Conservation (phyloP, 2,329 filamentous ascomycete species). For the Hypoxylon sp. region DNA sequence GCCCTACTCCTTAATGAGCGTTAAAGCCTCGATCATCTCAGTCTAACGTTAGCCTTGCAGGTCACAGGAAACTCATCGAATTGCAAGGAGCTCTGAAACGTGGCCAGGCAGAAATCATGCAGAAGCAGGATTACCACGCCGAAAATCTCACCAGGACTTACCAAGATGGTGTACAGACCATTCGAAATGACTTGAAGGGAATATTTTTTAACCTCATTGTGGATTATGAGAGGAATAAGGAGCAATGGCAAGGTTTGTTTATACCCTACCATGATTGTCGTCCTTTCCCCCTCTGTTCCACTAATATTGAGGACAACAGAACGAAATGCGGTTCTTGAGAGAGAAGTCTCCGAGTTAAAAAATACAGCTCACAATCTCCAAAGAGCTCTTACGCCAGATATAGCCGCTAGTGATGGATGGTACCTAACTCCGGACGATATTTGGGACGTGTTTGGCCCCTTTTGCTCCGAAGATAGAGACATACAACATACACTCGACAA, state of each 20-base stretch:
- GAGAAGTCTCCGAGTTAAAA: background rate
- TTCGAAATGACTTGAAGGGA: too few species aligned
- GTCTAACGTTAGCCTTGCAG: background rate
- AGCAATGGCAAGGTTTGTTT: constrained; percentile 6
- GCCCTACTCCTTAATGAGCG: too few species aligned
- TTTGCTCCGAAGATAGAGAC: constrained; percentile 2
- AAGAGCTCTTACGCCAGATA: constrained; percentile 6
- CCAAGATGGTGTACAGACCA: background rate
- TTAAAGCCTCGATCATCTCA: too few species aligned
- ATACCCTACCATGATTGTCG: background rate
- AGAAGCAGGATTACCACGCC: background rate
- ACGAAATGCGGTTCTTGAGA: background rate
- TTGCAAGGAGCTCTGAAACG: background rate
- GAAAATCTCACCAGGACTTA: constrained; percentile 3
- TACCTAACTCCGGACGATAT: constrained; percentile 5
- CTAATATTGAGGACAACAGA: background rate
- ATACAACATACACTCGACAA: background rate
- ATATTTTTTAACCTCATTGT: background rate
- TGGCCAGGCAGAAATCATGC: constrained; percentile 2
- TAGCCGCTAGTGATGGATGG: too few species aligned
- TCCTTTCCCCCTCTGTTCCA: background rate
- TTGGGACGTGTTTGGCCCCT: background rate
- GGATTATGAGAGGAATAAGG: constrained; percentile 5
- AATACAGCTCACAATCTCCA: background rate
- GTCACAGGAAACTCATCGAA: constrained; percentile 1